phyloP scores from a whole-genome alignment of 2,329 filamentous ascomycete species.

The Periconia digitata region DNA sequence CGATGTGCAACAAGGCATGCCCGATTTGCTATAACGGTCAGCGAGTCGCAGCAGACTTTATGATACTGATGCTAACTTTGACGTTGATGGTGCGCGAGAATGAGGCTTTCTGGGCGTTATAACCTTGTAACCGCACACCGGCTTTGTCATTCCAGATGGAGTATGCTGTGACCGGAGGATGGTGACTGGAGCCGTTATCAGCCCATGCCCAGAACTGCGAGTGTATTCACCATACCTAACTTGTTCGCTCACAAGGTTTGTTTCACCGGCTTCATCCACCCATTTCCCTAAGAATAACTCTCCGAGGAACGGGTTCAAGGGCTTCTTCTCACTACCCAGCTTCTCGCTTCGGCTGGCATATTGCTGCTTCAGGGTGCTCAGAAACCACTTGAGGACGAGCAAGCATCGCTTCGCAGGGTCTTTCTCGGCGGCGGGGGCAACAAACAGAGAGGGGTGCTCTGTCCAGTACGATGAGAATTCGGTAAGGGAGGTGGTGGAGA shows the following conservation, averaged over 20 bases:
- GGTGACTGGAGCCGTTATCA: slow-evolving; percentile 60
- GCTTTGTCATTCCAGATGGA: slow-evolving; percentile 84
- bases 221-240: slow-evolving; percentile 62
- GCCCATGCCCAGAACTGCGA: slow-evolving; percentile 1
- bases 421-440: slow-evolving; percentile 76
- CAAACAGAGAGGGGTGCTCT: slow-evolving; percentile 66
- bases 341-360: slow-evolving; percentile 75
- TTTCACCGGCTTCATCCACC: slow-evolving; percentile 79
- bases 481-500: slow-evolving; percentile 57
- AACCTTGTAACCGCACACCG: slow-evolving; percentile 75
- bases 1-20: slow-evolving; percentile 79
- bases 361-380: slow-evolving; percentile 89
- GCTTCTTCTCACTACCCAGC: slow-evolving; percentile 93
- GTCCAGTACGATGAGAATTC: slow-evolving; percentile 61
- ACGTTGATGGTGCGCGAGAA: slow-evolving; percentile 93
- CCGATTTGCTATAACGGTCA: slow-evolving; percentile 66
- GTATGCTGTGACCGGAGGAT: slow-evolving; percentile 94
- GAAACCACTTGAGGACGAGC: slow-evolving; percentile 93
- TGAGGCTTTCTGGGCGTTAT: slow-evolving; percentile 94
- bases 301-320: slow-evolving; percentile 91
- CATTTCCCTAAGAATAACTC: slow-evolving; percentile 93
- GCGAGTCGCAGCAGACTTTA: not conserved
- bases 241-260: slow-evolving; percentile 88
- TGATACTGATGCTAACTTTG: slow-evolving; percentile 51
- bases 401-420: slow-evolving; percentile 81